Base-by-base conservation (phyloP, 257 asterid species). In the Solanum piurae region DNA sequence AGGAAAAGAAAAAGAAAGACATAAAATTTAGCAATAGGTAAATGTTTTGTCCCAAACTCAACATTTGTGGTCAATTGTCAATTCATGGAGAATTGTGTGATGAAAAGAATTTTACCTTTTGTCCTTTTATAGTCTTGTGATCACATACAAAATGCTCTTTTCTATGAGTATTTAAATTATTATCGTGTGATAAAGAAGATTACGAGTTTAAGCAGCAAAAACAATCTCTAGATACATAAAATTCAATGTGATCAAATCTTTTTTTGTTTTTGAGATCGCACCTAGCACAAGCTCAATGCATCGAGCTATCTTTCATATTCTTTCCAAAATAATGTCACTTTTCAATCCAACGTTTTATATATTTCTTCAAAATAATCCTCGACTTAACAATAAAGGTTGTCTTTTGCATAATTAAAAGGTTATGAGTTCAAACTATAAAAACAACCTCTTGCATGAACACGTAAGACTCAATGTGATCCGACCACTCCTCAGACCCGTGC, bases 51-150 rank as follows among this genome's bases (percentile, higher is more conserved):
- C 82, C 82, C 40, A 36, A 37, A 73, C 80, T 34, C 49, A 34
- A 73, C 84, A 77, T 27, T 25, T 77, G 85, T 82, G 38, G 69
- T 82, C 86, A 82, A 49, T 82, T 49, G 69, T 80, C 85, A 80
- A 80, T 80, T 80, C 85, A 44, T 46, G 11, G 69, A 74, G 49
- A 80, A 80, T 80, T 29, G 69, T 80, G 85, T 49, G 85, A 82
- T 49, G 29, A 49, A 82, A 3, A 29, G 69, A 80, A 49, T 29
- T 80, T 72, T 80, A 2, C 18, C 29, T 80, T 77, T 77, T 49
- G 86, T 82, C 86, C 0, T 82, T 49, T 73, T 49, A 49, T 4
- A 31, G 25, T 31, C 86, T 49, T 82, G 86, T 82, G 69, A 82
- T 49, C 69, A 82, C n/a, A 49, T 82, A 12, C 20, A 82, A 80